Conservation (phyloP, 78 protist genomes). For the Diacronema lutheri region DNA sequence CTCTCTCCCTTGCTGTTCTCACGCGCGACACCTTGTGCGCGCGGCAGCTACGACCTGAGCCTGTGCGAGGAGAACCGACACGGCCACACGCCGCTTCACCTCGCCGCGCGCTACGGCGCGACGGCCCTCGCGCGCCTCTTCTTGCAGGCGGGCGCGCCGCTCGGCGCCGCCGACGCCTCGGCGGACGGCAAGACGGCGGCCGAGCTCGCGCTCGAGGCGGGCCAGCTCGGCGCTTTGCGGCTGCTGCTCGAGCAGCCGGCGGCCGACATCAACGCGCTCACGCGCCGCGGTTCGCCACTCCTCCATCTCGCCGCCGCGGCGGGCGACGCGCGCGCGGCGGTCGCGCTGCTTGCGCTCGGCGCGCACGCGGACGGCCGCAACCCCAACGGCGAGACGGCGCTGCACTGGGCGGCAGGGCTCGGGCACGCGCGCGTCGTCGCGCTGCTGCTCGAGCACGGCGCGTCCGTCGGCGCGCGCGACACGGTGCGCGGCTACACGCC, state of each 20-base stretch:
- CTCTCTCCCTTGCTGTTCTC: too few species aligned
- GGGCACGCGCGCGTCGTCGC: not conserved
- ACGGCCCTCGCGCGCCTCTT: not conserved
- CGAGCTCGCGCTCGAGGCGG: not conserved
- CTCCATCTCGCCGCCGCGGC: not conserved
- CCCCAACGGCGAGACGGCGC: constrained; percentile 25
- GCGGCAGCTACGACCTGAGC: too few species aligned
- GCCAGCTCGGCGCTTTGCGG: not conserved
- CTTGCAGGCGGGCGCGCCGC: not conserved
- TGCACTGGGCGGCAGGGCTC: constrained; percentile 5
- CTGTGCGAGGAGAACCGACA: not conserved
- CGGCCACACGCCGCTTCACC: not conserved
- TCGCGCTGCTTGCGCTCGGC: not conserved
- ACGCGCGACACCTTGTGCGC: too few species aligned
- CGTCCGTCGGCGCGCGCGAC: not conserved
- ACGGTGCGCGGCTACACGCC: not conserved
- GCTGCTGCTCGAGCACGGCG: not conserved
- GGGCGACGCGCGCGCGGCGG: not conserved
- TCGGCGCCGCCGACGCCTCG: not conserved
- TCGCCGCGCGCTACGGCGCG: not conserved
- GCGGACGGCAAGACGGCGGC: not conserved
- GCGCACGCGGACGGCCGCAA: constrained; percentile 11
- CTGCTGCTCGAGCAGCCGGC: not conserved
- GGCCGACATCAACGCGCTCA: constrained; percentile 16
- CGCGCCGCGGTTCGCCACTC: not conserved